phyloP scores from a whole-genome alignment of 805 yeast genomes.

The Kluyveromyces aestuarii region DNA sequence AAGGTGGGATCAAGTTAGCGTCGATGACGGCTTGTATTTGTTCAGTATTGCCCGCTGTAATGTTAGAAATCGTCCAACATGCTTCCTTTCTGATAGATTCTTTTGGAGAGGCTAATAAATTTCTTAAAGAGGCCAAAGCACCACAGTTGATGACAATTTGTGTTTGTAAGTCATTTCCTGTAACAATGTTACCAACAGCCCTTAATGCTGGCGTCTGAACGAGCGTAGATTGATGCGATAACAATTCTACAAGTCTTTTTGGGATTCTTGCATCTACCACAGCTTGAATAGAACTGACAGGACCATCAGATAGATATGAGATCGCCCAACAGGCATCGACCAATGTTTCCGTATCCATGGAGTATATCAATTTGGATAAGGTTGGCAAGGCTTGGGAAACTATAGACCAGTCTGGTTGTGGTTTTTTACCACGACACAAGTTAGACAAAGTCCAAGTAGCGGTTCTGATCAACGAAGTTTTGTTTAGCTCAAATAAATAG shows the following conservation, averaged over 20 bases:
- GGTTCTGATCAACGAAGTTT: constrained; percentile 85
- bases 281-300: constrained; percentile 88
- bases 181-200: constrained; percentile 95
- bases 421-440: constrained; percentile 91
- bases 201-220: constrained; percentile 97
- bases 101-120: constrained; percentile 71
- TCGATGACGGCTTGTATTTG: constrained; percentile 97
- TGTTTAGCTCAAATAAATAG: constrained; percentile 65
- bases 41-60: constrained; percentile 92
- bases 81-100: constrained; percentile 95
- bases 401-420: constrained; percentile 90
- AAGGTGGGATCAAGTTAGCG: constrained; percentile 85
- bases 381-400: constrained; percentile 87
- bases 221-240: constrained; percentile 71
- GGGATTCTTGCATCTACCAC: constrained; percentile 96
- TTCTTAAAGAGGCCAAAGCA: constrained; percentile 76
- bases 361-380: constrained; percentile 80
- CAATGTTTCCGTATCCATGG: constrained; percentile 85
- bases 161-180: constrained; percentile 94
- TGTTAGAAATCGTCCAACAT: constrained; percentile 97
- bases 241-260: constrained; percentile 81
- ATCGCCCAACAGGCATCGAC: constrained; percentile 99
- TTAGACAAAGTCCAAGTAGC: constrained; percentile 98
- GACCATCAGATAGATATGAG: constrained; percentile 88
- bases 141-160: constrained; percentile 92